Evolutionary conservation across 305 asterid species (phyloP).

Genomic region (Fraxinus platypoda): DNA sequence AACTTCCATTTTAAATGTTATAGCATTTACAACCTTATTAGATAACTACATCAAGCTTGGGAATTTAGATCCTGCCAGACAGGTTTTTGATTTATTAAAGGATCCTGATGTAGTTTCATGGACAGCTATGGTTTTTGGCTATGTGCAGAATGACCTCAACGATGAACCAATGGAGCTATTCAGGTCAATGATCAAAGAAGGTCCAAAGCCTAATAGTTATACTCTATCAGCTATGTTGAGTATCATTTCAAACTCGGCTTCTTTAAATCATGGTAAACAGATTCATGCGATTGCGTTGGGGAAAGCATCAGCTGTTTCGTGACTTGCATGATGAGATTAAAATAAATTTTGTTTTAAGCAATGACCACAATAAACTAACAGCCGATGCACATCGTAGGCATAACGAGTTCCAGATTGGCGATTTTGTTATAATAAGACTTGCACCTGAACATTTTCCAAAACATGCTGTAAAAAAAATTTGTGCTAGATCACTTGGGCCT

Average conservation of each 20-base stretch:
- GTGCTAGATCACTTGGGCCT: too few species aligned
- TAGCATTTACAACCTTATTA: slow-evolving; percentile 73
- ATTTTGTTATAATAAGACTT: too few species aligned
- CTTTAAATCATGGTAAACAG: slow-evolving; percentile 70
- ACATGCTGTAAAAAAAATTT: too few species aligned
- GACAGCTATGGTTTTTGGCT: slow-evolving; percentile 91
- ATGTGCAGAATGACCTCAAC: slow-evolving; percentile 53
- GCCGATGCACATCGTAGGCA: too few species aligned
- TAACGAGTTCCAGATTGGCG: too few species aligned
- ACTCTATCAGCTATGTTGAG: slow-evolving; percentile 77
- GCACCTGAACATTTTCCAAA: too few species aligned
- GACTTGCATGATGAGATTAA: too few species aligned
- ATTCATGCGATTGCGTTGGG: too few species aligned
- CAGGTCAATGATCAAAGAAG: slow-evolving; percentile 56
- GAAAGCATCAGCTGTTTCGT: too few species aligned
- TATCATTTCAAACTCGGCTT: slow-evolving; percentile 66
- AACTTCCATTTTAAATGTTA: slow-evolving; percentile 39
- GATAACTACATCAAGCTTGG: slow-evolving; percentile 81
- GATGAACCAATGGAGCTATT: slow-evolving; percentile 65
- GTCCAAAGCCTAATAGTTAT: slow-evolving; percentile 63
- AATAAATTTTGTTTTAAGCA: too few species aligned
- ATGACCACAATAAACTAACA: too few species aligned
- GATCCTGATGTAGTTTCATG: slow-evolving; percentile 80
- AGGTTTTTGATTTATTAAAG: slow-evolving; percentile 58
- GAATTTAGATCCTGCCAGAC: slow-evolving; percentile 68